Evolutionary conservation across 352 stramenopile genomes (phyloP), one percentile per base, ranked within the genome.

Genomic region (Globisporangium recalcitrans): DNA sequence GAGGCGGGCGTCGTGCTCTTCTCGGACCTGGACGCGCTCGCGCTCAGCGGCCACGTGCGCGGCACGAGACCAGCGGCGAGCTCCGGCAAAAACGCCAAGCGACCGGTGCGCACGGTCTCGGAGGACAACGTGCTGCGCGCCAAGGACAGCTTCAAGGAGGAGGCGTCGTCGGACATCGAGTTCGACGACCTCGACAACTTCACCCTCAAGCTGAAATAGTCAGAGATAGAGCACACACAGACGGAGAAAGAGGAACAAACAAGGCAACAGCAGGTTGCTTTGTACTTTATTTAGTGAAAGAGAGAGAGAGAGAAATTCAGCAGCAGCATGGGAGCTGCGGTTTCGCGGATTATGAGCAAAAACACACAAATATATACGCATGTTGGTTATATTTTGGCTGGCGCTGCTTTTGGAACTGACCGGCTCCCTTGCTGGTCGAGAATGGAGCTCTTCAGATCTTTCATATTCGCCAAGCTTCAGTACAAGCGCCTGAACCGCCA

Each of bases 121-220:
- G 79, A 87, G 55, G 76, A 89, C 61, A 81, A 76, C 42, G 72
- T 80, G 40, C 65, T 88, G 29, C 58, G 54, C 29, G 22, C 52
- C 21, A 64, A 52, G 11, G 52, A 63, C 22, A 63, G 56, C 34
- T 26, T 46, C 31, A 38, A 75, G 26, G 74, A 88, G 14, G 63
- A 73, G 31, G n/a, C 51, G 29, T 27, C 27, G 27, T 31, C 27
- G 2, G 21, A 10, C 9, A 79, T 90, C 61, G 51, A 57, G 19
- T 14, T 34, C 3, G 79, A 90, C 62, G 82, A 90, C 55, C 66
- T 92, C 56, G 82, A 77, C 44, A 88, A 89, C 64, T 92, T 92
- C 62, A 92, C 73, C 22, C 77, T 92, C 49, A 73, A 85, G 68
- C 63, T 91, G 21, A 52, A 63, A 36, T 77, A 65, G 48, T 10